Base-by-base conservation (phyloP, 257 asterid genomes). In the Ajuga chamaepitys region DNA sequence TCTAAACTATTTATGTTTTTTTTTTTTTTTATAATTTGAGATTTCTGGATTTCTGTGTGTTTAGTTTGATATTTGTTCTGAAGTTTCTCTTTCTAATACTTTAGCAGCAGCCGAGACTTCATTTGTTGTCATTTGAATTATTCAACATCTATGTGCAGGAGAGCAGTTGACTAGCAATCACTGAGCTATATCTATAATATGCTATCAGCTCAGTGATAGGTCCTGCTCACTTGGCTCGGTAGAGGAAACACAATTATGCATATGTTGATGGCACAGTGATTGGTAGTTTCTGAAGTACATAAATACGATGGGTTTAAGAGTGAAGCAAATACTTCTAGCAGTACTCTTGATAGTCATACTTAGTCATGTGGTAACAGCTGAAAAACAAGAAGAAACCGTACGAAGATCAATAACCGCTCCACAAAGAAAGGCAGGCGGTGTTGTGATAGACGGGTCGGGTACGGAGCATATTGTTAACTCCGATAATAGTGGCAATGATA, bases 361-460 rank as follows among this genome's bases (percentile, higher is more conserved):
- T 21, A 68, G 82, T 68, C 69, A 77, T 57, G 37, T 60, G 57
- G 63, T 71, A 47, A 58, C 66, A 58, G 80, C 84, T 32, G 79
- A 78, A 58, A 75, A 75, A 21, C 85, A 73, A 52, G 74, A 81
- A 48, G 85, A 64, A 71, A 71, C 62, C 58, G 32, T 64, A 44
- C 81, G 70, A 50, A 84, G 72, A 77, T 34, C 81, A 67, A 76
- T 65, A 81, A 83, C 89, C 44, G 89, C 97, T 62, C 97, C 96
- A n/a, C 73, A 67, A 53, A 83, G 75, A 75, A 83, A 86, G 71
- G 77, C 76, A 21, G 82, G 84, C 48, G 75, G 74, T 73, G 88
- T 80, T 41, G 84, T 94, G 46, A 88, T 94, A 70, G 97, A 94
- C 64, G 99, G 97, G 54, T 85, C 97, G 47, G 99, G 97, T 53